These are phyloP conservation scores for Beauveria caledonica DNA, from an alignment of 2,329 filamentous ascomycete genomes.

Conservation along the genomic window DNA sequence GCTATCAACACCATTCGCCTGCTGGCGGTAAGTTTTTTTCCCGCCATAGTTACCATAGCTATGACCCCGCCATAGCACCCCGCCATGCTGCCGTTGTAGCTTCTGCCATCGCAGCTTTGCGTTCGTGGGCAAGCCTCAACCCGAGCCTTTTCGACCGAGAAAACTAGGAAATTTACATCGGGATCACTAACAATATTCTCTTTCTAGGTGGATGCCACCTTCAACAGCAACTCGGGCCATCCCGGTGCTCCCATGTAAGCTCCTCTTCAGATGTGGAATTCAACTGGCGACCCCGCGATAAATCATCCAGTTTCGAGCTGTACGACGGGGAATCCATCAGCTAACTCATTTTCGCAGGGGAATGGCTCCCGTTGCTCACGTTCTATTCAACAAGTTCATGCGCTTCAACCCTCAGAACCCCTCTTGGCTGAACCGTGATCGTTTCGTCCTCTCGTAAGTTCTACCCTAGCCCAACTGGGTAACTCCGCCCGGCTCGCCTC, in stretches of 20 bases:
- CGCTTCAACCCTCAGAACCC: conserved; percentile 99
- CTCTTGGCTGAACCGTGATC: conserved; percentile 92
- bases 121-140: neutral
- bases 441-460: conserved; percentile 97
- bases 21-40: conserved; percentile 67
- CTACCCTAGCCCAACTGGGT: neutral
- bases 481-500: conserved; percentile 1
- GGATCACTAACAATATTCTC: conserved; percentile 18
- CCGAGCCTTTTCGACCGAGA: neutral
- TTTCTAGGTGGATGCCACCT: conserved; percentile 88
- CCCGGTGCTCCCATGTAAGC: conserved; percentile 92
- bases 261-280: neutral
- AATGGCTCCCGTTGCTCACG: conserved; percentile 91
- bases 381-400: conserved; percentile 99
- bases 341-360: conserved; percentile 42
- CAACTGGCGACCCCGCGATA: neutral
- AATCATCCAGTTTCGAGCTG: neutral
- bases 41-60: conserved; percentile 14
- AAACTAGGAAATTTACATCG: neutral
- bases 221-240: conserved; percentile 93
- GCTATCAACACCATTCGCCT: conserved; percentile 97
- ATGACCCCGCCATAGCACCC: conserved; percentile 16
- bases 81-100: conserved; percentile 7
- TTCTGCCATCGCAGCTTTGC: neutral
- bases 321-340: conserved; percentile 13